Conservation (phyloP, 2,329 filamentous ascomycete species). For the Hirsutella rhossiliensis region DNA sequence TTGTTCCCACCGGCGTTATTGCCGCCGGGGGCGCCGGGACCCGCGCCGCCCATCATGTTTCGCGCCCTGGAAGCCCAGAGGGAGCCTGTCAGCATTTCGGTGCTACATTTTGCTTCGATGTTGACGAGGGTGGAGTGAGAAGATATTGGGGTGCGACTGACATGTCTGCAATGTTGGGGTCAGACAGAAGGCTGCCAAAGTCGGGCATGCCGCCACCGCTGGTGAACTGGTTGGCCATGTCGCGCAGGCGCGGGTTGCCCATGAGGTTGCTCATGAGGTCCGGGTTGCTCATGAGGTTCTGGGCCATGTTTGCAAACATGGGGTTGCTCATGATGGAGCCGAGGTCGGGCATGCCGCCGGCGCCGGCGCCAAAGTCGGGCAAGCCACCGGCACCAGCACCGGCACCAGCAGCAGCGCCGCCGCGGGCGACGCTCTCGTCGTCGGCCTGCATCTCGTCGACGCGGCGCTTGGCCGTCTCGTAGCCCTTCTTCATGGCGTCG, state of each 20-base stretch:
- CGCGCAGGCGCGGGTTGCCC: slow-evolving; percentile 78
- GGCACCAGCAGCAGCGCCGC: slow-evolving; percentile 24
- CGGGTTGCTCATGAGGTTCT: slow-evolving; percentile 95
- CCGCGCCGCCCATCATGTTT: slow-evolving; percentile 30
- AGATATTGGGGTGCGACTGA: slow-evolving; percentile 38
- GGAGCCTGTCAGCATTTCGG: too few relatives aligned
- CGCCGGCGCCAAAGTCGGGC: slow-evolving; percentile 31
- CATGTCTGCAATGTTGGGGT: slow-evolving; percentile 88
- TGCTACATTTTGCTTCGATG: neutral
- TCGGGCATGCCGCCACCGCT: slow-evolving; percentile 82
- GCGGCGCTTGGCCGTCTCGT: slow-evolving; percentile 80
- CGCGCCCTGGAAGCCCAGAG: slow-evolving; percentile 22
- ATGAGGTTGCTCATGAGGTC: slow-evolving; percentile 85
- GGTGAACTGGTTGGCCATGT: slow-evolving; percentile 76
- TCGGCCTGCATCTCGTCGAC: slow-evolving; percentile 64
- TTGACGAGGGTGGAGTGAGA: too few relatives aligned
- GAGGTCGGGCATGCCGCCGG: slow-evolving; percentile 79
- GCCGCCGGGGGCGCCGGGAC: neutral
- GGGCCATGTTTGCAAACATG: slow-evolving; percentile 95
- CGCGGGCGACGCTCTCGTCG: slow-evolving; percentile 13
- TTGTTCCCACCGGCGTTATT: neutral
- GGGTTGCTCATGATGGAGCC: slow-evolving; percentile 88
- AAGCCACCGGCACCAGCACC: slow-evolving; percentile 9
- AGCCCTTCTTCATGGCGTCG: slow-evolving; percentile 95
- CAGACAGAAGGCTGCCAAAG: slow-evolving; percentile 73